Percentiles rank a stretch among this genome's conserved stretches.
Conservation (phyloP, 441 rosid genomes). For the Gossypium lobatum region DNA sequence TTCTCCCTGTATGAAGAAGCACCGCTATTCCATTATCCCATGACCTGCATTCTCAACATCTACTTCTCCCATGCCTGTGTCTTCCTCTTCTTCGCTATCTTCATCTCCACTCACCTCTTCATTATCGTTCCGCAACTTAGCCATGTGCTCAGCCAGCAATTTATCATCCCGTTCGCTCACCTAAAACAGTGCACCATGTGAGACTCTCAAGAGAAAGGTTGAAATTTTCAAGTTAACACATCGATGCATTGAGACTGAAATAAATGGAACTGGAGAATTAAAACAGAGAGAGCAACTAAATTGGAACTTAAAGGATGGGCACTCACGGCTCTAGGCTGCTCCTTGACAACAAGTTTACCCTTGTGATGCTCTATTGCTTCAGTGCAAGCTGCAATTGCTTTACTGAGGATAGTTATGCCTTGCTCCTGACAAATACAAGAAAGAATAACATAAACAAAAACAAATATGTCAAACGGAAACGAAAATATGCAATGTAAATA, state of each 20-base stretch:
- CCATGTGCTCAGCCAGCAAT: slow-evolving; percentile 92
- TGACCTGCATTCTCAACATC: slow-evolving; percentile 49
- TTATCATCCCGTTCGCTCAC: slow-evolving; percentile 98
- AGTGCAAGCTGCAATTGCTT: slow-evolving; percentile 72
- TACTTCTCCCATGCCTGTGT: slow-evolving; percentile 86
- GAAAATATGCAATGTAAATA: neutral
- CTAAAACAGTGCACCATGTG: slow-evolving; percentile 28
- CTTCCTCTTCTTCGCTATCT: slow-evolving; percentile 91
- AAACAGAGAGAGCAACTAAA: neutral
- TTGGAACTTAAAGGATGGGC: neutral
- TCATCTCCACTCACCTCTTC: slow-evolving; percentile 93
- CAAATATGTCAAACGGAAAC: neutral
- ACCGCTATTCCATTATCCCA: slow-evolving; percentile 48
- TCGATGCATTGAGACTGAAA: neutral
- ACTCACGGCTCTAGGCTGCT: slow-evolving; percentile 95
- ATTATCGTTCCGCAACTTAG: slow-evolving; percentile 61
- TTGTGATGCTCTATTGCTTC: slow-evolving; percentile 72
- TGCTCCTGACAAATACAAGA: slow-evolving; percentile 56
- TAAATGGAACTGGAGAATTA: neutral
- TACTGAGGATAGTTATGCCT: slow-evolving; percentile 69
- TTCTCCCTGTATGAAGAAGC: neutral
- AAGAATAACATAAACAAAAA: neutral
- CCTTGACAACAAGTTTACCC: slow-evolving; percentile 85
- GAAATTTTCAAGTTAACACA: neutral
- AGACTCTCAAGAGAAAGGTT: neutral